Base-by-base conservation (phyloP, 2,329 filamentous ascomycete species). In the Eutypa lata region DNA sequence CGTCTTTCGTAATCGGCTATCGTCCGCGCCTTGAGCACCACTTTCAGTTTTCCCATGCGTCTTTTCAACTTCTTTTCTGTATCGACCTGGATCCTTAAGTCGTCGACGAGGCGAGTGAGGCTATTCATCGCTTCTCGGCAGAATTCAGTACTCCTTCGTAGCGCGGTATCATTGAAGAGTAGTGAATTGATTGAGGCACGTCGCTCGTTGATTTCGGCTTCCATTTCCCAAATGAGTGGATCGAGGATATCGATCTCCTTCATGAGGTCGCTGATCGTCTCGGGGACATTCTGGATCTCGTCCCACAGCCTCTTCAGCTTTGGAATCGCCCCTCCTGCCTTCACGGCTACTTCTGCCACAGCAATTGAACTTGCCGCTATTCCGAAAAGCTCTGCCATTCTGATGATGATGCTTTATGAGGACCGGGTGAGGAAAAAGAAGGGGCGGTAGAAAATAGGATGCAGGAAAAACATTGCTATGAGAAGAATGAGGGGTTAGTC, bases 251-350 rank as follows among this genome's bases (percentile, higher is more conserved):
- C 44, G 18, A 52, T 48, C 18, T 44, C 35, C 14, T 13, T 44
- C 50, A 52, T 35, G 22, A 52, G 45, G 16, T 48, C 13, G 7
- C 28, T 4, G 35, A 52, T 48, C 4, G 35, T 44, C 10, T 52
- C n/a, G 2, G 50, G 45, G n/a, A 52, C 50, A 18, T 52, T 40
- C 28, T 52, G 50, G 3, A 52, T 33, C 37, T 52, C 45, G 18
- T 45, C n/a, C 45, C 50, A 52, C 1, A 52, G 44, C 7, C 7
- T 6, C 50, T 44, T 52, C 16, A 48, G 50, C 31, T 42, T 52
- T 6, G 33, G 35, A 2, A 48, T 19, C 5, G 24, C 45, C 21
- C 44, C 28, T 19, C 31, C 50, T 7, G 19, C 38, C 14, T 48
- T 48, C 14, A 28, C 7, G 45, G 50, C 50, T 11, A 48, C 50